Evolutionary conservation across 768 basidiomycete species (phyloP).

Genomic region (Boletus pseudo-olivaceus): DNA sequence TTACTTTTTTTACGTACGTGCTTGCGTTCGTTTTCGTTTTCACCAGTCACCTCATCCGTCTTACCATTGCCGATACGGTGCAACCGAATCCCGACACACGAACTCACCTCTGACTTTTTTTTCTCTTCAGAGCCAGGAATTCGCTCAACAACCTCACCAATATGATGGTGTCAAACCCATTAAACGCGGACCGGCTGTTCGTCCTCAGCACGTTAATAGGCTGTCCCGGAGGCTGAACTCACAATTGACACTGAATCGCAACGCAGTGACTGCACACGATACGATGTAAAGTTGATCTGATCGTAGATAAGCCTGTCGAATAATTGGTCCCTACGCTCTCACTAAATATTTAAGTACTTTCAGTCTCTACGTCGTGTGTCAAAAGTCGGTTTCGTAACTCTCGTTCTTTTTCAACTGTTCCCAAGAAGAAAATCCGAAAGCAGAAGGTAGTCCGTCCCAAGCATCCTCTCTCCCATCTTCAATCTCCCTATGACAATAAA

Average conservation of each 20-base stretch:
- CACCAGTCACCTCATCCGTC: no score
- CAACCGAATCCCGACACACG: no score
- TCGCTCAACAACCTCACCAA: no score
- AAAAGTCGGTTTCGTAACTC: constrained; percentile 6
- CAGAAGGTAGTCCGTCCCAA: constrained; percentile 17
- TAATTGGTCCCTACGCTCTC: neutral
- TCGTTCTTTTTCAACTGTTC: constrained; percentile 6
- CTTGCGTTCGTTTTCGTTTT: no score
- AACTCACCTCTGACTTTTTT: no score
- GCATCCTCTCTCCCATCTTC: constrained; percentile 26
- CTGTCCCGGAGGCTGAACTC: no score
- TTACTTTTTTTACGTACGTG: no score
- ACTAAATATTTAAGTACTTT: constrained; percentile 2
- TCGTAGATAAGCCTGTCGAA: neutral
- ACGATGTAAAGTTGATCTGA: neutral
- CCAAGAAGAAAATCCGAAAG: constrained; percentile 19
- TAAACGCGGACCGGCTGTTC: no score
- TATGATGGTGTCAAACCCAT: no score
- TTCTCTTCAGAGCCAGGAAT: no score
- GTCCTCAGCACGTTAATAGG: no score
- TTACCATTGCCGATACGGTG: no score
- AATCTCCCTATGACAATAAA: constrained; percentile 25
- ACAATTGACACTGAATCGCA: neutral
- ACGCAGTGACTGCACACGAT: neutral
- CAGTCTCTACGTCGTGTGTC: neutral